A percentile compares a stretch with the other conserved stretches of the same genome.
Conservation (phyloP, 129 eudicot genomes). For the Saposhnikovia divaricata region DNA sequence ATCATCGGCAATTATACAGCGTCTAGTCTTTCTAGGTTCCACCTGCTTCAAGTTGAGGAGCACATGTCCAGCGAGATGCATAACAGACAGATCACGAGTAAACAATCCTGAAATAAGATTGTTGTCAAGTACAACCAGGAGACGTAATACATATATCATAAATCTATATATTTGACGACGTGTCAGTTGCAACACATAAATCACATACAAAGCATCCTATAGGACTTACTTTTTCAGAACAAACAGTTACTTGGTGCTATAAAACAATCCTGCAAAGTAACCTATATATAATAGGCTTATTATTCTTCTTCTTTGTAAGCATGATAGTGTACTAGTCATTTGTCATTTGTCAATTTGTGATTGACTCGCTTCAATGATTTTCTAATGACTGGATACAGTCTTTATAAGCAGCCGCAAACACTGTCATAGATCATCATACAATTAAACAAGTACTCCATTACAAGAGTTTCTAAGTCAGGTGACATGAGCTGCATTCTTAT, state of each 20-base stretch:
- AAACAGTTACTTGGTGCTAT: not conserved
- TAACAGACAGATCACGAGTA: constrained; percentile 69
- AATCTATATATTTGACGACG: not conserved
- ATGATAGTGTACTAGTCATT: not conserved
- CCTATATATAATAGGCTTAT: not conserved
- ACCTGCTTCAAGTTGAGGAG: constrained; percentile 62
- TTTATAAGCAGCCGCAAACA: not conserved
- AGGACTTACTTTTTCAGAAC: not conserved
- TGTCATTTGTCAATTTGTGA: not conserved
- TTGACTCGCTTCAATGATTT: not conserved
- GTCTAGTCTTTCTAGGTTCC: constrained; percentile 63
- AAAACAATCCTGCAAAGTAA: not conserved
- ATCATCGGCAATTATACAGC: constrained; percentile 75
- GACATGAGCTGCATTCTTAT: too few relatives aligned
- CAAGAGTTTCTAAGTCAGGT: not conserved
- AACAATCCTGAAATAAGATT: constrained; percentile 49
- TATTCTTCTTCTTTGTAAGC: too few relatives aligned
- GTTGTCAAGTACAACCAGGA: constrained; percentile 4
- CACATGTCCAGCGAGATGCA: constrained; percentile 80
- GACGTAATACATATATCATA: constrained; percentile 4
- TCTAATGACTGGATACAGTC: not conserved
- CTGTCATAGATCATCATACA: not conserved
- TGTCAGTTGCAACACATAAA: not conserved
- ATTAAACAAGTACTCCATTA: not conserved
- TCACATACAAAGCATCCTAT: not conserved